Evolutionary conservation across 345 rosid genomes (phyloP).

Genomic region (Rubroshorea leprosula): DNA sequence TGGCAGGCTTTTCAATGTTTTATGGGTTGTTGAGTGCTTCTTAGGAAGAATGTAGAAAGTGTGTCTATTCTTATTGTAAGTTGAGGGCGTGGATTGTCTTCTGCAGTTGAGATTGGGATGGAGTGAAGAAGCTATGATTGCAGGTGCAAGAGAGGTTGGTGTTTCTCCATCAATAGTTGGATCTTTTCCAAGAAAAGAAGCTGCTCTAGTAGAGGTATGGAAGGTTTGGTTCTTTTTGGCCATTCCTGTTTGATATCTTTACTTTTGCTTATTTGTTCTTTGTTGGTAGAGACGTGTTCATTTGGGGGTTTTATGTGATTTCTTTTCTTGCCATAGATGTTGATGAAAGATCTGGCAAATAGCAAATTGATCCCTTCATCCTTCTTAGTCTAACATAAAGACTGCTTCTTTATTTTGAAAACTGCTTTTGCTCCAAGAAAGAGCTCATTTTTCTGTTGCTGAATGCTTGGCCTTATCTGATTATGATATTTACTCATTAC

Average conservation of each 20-base stretch:
- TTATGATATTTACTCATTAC: background rate
- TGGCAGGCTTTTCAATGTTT: background rate
- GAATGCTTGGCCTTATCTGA: background rate
- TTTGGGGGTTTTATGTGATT: background rate
- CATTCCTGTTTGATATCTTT: background rate
- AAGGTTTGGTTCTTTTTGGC: background rate
- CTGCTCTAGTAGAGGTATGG: slow-evolving; percentile 79
- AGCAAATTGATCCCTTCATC: background rate
- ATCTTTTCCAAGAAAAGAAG: slow-evolving; percentile 81
- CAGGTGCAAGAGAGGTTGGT: slow-evolving; percentile 86
- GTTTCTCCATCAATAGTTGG: slow-evolving; percentile 88
- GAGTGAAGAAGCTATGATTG: slow-evolving; percentile 84
- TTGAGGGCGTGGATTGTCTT: background rate
- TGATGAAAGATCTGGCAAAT: background rate
- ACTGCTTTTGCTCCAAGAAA: background rate
- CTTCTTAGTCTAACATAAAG: no score
- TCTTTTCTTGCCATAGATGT: background rate
- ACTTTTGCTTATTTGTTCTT: background rate
- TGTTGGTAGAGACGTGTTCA: background rate
- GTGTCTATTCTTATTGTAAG: background rate
- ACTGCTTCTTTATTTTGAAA: no score
- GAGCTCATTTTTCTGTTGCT: background rate
- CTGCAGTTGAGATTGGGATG: slow-evolving; percentile 67
- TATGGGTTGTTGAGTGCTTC: background rate
- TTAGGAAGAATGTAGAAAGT: background rate